phyloP scores from a whole-genome alignment of 768 basidiomycete species.

The Coprinopsis sp. region DNA sequence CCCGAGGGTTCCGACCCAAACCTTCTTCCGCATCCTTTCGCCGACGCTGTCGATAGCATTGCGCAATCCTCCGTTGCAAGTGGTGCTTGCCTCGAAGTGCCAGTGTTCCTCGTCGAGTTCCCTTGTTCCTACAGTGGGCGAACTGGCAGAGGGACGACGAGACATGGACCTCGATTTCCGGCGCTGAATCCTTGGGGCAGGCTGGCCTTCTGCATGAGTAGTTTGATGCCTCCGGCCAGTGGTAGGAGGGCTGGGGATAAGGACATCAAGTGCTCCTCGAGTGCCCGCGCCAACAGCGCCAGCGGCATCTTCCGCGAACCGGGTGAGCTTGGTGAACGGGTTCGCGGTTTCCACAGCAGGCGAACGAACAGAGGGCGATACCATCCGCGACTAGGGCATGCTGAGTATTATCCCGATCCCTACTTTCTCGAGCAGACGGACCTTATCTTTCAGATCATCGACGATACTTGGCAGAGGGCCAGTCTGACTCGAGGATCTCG shows the following conservation, averaged over 20 bases:
- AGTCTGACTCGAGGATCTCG: slow-evolving; percentile 21
- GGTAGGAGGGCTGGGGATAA: slow-evolving; percentile 11
- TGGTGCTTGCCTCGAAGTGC: slow-evolving; percentile 55
- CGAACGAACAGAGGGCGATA: slow-evolving; percentile 36
- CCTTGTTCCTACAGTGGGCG: slow-evolving; percentile 12
- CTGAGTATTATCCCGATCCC: background rate
- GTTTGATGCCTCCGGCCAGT: slow-evolving; percentile 46
- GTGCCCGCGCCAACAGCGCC: background rate
- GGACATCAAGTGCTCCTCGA: slow-evolving; percentile 2
- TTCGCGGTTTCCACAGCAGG: slow-evolving; percentile 44
- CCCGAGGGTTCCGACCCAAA: slow-evolving; percentile 73
- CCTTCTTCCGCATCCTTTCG: slow-evolving; percentile 42
- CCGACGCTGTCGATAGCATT: slow-evolving; percentile 74
- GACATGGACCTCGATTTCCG: slow-evolving; percentile 51
- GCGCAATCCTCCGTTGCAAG: slow-evolving; percentile 79
- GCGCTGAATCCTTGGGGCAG: slow-evolving; percentile 40
- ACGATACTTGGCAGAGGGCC: slow-evolving; percentile 66
- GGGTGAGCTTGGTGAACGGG: slow-evolving; percentile 51
- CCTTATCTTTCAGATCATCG: slow-evolving; percentile 72
- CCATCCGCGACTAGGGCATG: slow-evolving; percentile 35
- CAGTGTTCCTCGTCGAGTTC: slow-evolving; percentile 28
- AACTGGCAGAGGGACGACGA: slow-evolving; percentile 31
- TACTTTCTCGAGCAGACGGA: slow-evolving; percentile 17
- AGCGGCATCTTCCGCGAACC: slow-evolving; percentile 27
- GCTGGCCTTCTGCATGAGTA: slow-evolving; percentile 38